phyloP scores from a whole-genome alignment of 1,284 basidiomycete genomes.

The Ganoderma leucocontextum region DNA sequence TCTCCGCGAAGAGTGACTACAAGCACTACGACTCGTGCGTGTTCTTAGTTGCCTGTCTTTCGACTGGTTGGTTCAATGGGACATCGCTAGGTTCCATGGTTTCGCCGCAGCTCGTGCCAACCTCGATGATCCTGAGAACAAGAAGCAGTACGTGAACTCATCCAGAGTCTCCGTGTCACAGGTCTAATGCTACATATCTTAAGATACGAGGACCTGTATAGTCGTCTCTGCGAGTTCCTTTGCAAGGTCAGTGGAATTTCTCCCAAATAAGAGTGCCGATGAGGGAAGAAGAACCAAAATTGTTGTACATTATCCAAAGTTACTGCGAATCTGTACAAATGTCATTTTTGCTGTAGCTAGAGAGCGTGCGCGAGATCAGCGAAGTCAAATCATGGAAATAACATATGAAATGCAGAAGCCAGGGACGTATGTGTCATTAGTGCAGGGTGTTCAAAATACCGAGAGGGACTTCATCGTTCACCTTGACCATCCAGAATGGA shows the following conservation, averaged over 20 bases:
- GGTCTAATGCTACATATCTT: conserved; percentile 1
- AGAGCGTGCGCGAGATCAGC: neutral
- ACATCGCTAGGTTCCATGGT: conserved; percentile 64
- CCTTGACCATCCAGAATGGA: conserved; percentile 73
- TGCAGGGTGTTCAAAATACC: conserved; percentile 27
- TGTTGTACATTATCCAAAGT: conserved; percentile 11
- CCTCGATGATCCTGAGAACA: conserved; percentile 68
- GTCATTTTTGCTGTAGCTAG: conserved; percentile 6
- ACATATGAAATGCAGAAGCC: neutral
- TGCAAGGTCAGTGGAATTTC: conserved; percentile 37
- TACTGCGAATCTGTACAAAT: conserved; percentile 14
- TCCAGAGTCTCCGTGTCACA: neutral
- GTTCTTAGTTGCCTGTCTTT: conserved; percentile 3
- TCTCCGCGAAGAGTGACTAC: conserved; percentile 61
- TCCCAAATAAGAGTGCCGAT: neutral
- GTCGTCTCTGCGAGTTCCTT: conserved; percentile 61
- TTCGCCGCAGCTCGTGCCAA: conserved; percentile 79
- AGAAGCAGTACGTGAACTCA: conserved; percentile 57
- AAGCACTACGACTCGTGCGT: conserved; percentile 63
- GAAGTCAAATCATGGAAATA: neutral
- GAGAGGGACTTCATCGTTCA: conserved; percentile 37
- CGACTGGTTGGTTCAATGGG: conserved; percentile 20
- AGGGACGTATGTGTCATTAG: conserved; percentile 4
- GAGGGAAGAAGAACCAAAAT: neutral
- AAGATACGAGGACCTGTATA: conserved; percentile 71